Percentiles rank a stretch among this genome's conserved stretches.
Evolutionary conservation across 1,139 yeast genomes (phyloP).

Genomic region (Groenewaldozyma sp.): DNA sequence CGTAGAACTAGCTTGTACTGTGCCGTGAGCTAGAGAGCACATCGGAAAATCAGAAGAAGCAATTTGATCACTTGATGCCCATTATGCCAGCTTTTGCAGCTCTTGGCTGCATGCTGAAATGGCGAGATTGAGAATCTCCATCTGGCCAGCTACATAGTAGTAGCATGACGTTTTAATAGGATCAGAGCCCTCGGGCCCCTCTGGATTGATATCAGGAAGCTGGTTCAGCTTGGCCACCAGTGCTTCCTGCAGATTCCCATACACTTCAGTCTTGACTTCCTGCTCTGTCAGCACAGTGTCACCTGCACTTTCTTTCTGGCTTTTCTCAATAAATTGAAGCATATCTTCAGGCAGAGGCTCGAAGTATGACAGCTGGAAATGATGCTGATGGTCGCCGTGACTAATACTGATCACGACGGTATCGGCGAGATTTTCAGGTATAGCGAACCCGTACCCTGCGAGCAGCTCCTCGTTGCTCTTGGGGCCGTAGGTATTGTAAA

Average conservation of each 20-base stretch:
- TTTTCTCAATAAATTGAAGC: no score
- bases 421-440: conserved; percentile 54
- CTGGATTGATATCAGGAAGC: background rate
- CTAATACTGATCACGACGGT: conserved; percentile 41
- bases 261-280: background rate
- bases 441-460: conserved; percentile 56
- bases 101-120: no score
- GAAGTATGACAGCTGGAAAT: background rate
- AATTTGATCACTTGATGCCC: no score
- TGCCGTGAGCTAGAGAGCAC: no score
- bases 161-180: background rate
- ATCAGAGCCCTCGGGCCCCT: background rate
- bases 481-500: conserved; percentile 77
- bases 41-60: no score
- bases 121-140: background rate
- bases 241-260: background rate
- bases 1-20: no score
- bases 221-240: conserved; percentile 6
- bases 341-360: background rate
- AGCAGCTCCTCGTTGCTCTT: conserved; percentile 73
- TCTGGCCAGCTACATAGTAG: background rate
- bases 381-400: background rate
- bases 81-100: no score
- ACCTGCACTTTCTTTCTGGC: no score
- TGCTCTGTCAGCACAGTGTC: no score